Evolutionary conservation across 345 rosid genomes (phyloP).

Genomic region (Mercurialis annua): DNA sequence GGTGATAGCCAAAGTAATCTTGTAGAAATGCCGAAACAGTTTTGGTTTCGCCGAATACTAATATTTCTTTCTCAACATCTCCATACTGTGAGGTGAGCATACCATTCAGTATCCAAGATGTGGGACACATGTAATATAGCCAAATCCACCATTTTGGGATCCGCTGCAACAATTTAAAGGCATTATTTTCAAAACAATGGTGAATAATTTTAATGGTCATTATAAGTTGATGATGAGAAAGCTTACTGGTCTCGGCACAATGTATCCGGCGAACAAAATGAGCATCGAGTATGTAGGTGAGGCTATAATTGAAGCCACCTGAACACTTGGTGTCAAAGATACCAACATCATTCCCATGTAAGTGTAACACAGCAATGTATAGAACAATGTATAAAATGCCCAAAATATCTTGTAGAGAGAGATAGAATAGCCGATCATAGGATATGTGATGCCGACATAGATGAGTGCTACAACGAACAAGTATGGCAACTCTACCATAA

Average conservation of each 20-base stretch:
- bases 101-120: slow-evolving; percentile 66
- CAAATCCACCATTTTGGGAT: slow-evolving; percentile 91
- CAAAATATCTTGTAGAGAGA: slow-evolving; percentile 59
- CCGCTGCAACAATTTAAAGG: slow-evolving; percentile 39
- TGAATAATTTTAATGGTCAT: too few relatives aligned
- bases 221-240: too few relatives aligned
- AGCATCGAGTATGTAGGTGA: slow-evolving; percentile 37
- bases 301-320: slow-evolving; percentile 50
- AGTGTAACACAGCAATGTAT: slow-evolving; percentile 46
- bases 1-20: slow-evolving; percentile 57
- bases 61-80: slow-evolving; percentile 41
- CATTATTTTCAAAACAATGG: too few relatives aligned
- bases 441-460: slow-evolving; percentile 48
- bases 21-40: slow-evolving; percentile 42
- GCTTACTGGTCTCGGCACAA: slow-evolving; percentile 69
- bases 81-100: slow-evolving; percentile 75
- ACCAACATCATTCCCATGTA: slow-evolving; percentile 64
- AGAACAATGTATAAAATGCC: slow-evolving; percentile 61
- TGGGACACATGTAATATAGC: slow-evolving; percentile 58
- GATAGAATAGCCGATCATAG: slow-evolving; percentile 60
- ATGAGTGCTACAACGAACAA: slow-evolving; percentile 38
- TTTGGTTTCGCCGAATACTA: slow-evolving; percentile 44
- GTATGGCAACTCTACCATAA: slow-evolving; percentile 70
- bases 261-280: slow-evolving; percentile 64
- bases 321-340: slow-evolving; percentile 58